Percentiles rank a stretch among this genome's conserved stretches.
Conservation (phyloP, 139 green algal species). For the Asterochloris erici region DNA sequence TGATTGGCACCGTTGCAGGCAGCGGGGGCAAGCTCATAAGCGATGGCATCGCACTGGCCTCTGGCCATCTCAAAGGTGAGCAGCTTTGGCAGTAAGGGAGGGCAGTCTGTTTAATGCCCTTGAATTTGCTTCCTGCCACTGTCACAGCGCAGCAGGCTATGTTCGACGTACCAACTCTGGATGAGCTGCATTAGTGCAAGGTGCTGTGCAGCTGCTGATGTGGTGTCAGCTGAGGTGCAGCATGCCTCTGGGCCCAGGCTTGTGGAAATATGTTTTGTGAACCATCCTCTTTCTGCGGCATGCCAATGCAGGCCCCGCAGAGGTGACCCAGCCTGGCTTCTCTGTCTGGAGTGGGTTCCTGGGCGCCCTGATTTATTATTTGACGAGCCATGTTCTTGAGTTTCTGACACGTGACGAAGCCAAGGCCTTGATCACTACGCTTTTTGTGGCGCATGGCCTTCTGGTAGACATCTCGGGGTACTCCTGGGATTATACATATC, state of each 20-base stretch:
- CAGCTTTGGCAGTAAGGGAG: neutral
- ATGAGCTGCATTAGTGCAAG: neutral
- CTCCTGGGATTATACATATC: slow-evolving; percentile 23
- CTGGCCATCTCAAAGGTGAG: slow-evolving; percentile 23
- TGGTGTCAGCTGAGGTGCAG: neutral
- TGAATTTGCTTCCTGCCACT: neutral
- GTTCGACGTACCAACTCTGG: neutral
- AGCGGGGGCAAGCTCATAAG: slow-evolving; percentile 36
- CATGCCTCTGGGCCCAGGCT: neutral
- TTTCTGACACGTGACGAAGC: slow-evolving; percentile 33
- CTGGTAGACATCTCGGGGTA: slow-evolving; percentile 22
- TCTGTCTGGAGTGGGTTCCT: slow-evolving; percentile 26
- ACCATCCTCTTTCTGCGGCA: neutral
- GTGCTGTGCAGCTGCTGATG: neutral
- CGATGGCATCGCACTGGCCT: slow-evolving; percentile 28
- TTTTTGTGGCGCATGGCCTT: slow-evolving; percentile 35
- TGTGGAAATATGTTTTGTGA: neutral
- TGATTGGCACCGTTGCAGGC: slow-evolving; percentile 46
- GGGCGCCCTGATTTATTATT: slow-evolving; percentile 27
- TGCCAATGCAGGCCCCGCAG: slow-evolving; percentile 22
- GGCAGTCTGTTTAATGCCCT: neutral
- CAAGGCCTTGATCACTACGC: slow-evolving; percentile 32
- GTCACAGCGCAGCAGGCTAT: neutral
- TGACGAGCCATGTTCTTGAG: slow-evolving; percentile 26
- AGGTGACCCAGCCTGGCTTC: slow-evolving; percentile 32